Evolutionary conservation across 805 yeast genomes (phyloP).

Genomic region (Nakazawaea ernobii): DNA sequence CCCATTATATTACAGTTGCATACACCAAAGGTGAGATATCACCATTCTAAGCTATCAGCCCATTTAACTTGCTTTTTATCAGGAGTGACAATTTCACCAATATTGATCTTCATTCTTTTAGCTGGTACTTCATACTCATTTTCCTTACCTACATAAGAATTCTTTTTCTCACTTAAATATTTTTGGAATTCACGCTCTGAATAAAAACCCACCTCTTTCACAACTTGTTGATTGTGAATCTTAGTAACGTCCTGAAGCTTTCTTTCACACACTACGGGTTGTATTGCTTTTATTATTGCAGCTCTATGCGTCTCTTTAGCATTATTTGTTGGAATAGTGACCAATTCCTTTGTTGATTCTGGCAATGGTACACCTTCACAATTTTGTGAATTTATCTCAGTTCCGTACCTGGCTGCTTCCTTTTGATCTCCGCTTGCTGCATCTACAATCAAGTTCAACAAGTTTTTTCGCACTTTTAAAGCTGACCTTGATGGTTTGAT

Average conservation of each 20-base stretch:
- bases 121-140: conserved; percentile 5
- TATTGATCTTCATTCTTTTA: conserved; percentile 1
- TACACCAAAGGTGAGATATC: neutral
- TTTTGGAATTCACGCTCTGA: conserved; percentile 19
- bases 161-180: conserved; percentile 11
- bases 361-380: conserved; percentile 61
- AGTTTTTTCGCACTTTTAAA: conserved; percentile 22
- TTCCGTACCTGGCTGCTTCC: conserved; percentile 66
- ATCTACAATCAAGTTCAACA: conserved; percentile 49
- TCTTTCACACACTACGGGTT: conserved; percentile 10
- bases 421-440: conserved; percentile 53
- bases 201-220: conserved; percentile 22
- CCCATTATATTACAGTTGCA: neutral
- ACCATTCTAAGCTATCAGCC: conserved; percentile 14
- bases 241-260: neutral
- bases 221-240: neutral
- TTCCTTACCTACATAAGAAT: neutral
- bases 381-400: conserved; percentile 59
- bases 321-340: conserved; percentile 47
- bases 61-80: conserved; percentile 10
- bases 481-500: conserved; percentile 28
- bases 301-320: conserved; percentile 25
- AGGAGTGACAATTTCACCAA: neutral
- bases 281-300: conserved; percentile 29
- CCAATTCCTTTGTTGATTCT: conserved; percentile 48